A percentile compares a stretch with the other conserved stretches of the same genome.
phyloP scores from a whole-genome alignment of 192 early-diverging fungal genomes.

The Rhizophagus clarus region DNA sequence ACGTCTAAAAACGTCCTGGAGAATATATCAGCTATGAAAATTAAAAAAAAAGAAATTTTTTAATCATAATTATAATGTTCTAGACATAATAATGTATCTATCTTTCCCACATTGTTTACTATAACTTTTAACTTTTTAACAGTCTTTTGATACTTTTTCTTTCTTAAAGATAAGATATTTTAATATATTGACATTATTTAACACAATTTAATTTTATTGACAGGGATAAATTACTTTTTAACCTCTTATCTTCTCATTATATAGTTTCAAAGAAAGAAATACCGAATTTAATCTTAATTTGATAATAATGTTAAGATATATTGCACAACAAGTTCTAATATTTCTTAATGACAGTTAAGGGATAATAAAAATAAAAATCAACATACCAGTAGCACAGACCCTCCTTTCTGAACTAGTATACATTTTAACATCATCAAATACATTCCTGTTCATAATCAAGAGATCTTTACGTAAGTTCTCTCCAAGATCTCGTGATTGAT shows the following conservation, averaged over 20 bases:
- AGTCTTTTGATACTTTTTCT: too few species aligned
- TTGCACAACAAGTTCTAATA: background rate
- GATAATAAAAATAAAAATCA: background rate
- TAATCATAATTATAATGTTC: background rate
- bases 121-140: too few species aligned
- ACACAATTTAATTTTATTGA: too few species aligned
- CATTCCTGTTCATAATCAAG: conserved; percentile 81
- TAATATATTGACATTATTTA: too few species aligned
- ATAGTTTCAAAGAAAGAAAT: too few species aligned
- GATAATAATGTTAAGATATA: background rate
- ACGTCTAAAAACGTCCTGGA: conserved; percentile 65
- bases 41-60: background rate
- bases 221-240: too few species aligned
- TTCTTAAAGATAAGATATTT: too few species aligned
- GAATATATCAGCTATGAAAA: conserved; percentile 61
- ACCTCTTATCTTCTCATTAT: too few species aligned
- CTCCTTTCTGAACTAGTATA: conserved; percentile 86
- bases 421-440: conserved; percentile 86
- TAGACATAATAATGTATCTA: too few species aligned
- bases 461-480: conserved; percentile 92
- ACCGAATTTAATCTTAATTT: too few species aligned
- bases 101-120: too few species aligned
- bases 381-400: conserved; percentile 76
- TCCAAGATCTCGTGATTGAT: conserved; percentile 90
- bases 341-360: background rate